A percentile compares a stretch with the other conserved stretches of the same genome.
Conservation (phyloP, 2,329 filamentous ascomycete species). For the Pseudogymnoascus pannorum region DNA sequence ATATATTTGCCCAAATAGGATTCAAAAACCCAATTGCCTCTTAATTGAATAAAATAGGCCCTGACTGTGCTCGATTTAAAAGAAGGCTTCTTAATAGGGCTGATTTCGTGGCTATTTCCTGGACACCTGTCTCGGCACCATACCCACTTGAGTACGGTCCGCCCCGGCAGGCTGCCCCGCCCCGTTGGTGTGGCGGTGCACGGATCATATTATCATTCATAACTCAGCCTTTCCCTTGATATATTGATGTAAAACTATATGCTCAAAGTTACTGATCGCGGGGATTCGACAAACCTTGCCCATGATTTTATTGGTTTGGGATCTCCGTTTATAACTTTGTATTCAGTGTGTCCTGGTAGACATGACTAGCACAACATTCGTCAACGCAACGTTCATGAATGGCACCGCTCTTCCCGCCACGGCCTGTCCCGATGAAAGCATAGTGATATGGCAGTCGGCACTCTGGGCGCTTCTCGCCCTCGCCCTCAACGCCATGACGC, state of each 20-base stretch:
- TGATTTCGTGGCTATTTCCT: background rate
- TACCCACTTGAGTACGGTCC: background rate
- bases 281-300: background rate
- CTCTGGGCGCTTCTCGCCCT: constrained; percentile 18
- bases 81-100: background rate
- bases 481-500: constrained; percentile 19
- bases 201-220: background rate
- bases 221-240: background rate
- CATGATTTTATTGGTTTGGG: background rate
- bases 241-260: background rate
- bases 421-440: background rate
- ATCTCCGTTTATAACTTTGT: background rate
- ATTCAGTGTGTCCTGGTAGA: background rate
- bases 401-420: background rate
- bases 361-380: background rate
- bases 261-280: background rate
- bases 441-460: constrained; percentile 15
- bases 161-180: background rate
- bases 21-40: background rate
- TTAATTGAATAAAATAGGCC: background rate
- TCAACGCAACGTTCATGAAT: background rate
- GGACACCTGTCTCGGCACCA: background rate
- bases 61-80: background rate
- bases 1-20: background rate
- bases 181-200: background rate